Base-by-base conservation (phyloP, 805 yeast species). In the Phaffomyces thermotolerans region DNA sequence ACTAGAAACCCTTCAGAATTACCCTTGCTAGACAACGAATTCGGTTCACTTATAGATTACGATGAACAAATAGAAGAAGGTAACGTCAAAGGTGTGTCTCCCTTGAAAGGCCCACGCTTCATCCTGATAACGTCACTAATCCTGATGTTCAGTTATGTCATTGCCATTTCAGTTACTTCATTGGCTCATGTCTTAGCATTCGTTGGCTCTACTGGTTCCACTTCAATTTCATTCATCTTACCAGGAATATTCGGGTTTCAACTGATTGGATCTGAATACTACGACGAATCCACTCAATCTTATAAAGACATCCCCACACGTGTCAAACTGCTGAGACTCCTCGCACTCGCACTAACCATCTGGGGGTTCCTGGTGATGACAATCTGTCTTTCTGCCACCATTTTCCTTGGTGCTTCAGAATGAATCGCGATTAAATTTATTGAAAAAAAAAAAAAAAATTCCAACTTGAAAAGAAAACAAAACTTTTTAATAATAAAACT, bases 141-240 rank as follows among this genome's bases (percentile, higher is more conserved):
- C 35, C 65, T 89, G 40, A 33, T 72, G 1, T 54, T 70, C 6
- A 78, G 88, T 38, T 88, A 83, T 58, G 43, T 67, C 1, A 67
- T 83, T 9, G 93, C 96, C 0, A 64, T 81, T 31, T 61, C 77
- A 4, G 81, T 89, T 27, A 67, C 67, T 13, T 86, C 95, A 0
- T 76, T 89, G 52, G 95, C 91, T 24, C 75, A 81, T 38, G 90
- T 90, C 13, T 67, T 89, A 52, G 89, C 95, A 2, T 69, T 89
- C 50, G 95, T 89, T 4, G 97, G 97, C 2, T 85, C 96, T 1
- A 88, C 96, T 0, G 96, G 96, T 0, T 86, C 95, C 1, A 89
- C 96, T 0, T 78, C 95, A 6, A 88, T 90, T 41, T 88, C 96
- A 12, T 89, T 89, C 58, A 88, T 87, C 25, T 69, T 89, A 38